These are phyloP conservation scores for Cryptosporidium meleagridis DNA, from an alignment of 169 alveolate genomes.

Conservation along the genomic window DNA sequence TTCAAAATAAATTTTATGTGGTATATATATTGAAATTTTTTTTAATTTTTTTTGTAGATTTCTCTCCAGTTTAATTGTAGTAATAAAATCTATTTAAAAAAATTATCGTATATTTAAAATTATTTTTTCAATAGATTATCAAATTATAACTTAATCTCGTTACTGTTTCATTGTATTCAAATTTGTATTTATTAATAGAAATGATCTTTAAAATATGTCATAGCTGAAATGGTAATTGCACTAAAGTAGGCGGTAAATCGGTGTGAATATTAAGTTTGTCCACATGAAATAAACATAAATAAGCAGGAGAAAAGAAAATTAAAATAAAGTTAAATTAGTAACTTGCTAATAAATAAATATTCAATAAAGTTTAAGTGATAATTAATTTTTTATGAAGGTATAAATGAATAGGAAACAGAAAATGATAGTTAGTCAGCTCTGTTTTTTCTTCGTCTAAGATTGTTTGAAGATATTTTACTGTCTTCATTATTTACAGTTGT, in stretches of 20 bases:
- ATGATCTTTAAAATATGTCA: background rate
- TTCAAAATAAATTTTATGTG: background rate
- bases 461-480: background rate
- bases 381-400: background rate
- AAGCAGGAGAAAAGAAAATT: background rate
- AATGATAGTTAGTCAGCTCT: constrained; percentile 27
- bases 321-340: background rate
- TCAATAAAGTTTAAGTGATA: background rate
- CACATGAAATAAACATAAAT: background rate
- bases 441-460: constrained; percentile 57
- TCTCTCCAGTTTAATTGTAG: too few relatives aligned
- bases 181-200: too few relatives aligned
- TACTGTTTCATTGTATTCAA: too few relatives aligned
- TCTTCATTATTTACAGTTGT: constrained; percentile 3
- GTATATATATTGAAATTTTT: too few relatives aligned
- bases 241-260: background rate
- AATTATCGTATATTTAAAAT: too few relatives aligned
- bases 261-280: background rate
- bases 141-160: too few relatives aligned
- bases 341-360: background rate
- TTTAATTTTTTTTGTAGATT: background rate
- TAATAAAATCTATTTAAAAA: too few relatives aligned
- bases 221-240: background rate
- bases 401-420: too few relatives aligned
- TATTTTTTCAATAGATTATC: too few relatives aligned